Conservation (phyloP, 352 stramenopile genomes). For the Halophytophthora polymorphica region DNA sequence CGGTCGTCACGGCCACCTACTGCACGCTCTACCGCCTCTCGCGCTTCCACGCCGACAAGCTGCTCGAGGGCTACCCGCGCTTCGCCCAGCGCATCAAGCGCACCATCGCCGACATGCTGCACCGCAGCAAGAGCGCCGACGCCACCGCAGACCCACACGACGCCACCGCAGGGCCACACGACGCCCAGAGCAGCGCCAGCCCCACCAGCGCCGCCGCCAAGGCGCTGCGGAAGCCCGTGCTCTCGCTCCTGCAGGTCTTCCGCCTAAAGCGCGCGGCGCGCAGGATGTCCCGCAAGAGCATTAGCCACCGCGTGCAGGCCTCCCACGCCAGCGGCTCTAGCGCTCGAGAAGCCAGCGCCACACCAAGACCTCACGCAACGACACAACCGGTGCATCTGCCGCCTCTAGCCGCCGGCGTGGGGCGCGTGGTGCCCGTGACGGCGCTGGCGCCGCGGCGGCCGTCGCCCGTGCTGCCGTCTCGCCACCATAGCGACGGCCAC, state of each 20-base stretch:
- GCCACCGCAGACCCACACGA: background rate
- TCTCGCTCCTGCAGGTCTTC: slow-evolving; percentile 22
- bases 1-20: slow-evolving; percentile 62
- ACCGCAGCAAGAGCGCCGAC: slow-evolving; percentile 11
- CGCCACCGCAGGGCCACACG: background rate
- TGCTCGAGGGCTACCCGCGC: slow-evolving; percentile 50
- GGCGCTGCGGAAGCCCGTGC: slow-evolving; percentile 1
- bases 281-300: slow-evolving; percentile 3
- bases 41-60: slow-evolving; percentile 42
- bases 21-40: slow-evolving; percentile 63
- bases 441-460: slow-evolving; percentile 1
- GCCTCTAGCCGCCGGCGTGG: background rate
- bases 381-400: background rate
- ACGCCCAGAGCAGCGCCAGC: background rate
- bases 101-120: slow-evolving; percentile 42
- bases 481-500: slow-evolving; percentile 8
- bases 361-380: too few relatives aligned
- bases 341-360: background rate
- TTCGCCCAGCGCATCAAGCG: slow-evolving; percentile 40
- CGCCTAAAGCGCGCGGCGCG: slow-evolving; percentile 19
- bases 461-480: background rate
- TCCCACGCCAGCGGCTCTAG: too few relatives aligned
- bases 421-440: background rate
- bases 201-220: background rate
- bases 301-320: background rate